Conservation (phyloP, 164 flowering plant species). For the Saururus chinensis region DNA sequence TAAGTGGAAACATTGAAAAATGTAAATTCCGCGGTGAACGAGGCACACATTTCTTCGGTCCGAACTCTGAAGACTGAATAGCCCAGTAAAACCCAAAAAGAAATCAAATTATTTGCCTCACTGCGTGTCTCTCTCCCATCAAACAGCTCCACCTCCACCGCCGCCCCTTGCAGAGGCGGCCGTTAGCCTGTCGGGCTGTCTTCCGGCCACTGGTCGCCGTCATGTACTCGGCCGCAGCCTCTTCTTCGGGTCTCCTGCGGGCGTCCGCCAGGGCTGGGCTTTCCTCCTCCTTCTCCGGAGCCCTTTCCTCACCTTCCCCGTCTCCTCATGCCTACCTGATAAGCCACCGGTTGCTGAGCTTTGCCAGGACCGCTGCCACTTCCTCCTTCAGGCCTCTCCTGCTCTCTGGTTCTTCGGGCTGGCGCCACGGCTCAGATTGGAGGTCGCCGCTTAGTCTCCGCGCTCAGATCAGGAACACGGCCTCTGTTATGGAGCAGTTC, state of each 20-base stretch:
- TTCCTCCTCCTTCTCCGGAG: slow-evolving; percentile 18
- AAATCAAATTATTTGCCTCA: no score
- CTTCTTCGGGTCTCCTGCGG: slow-evolving; percentile 13
- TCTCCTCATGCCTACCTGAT: slow-evolving; percentile 4
- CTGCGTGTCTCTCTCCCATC: no score
- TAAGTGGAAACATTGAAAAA: no score
- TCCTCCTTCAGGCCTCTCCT: slow-evolving; percentile 21
- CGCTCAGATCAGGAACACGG: slow-evolving; percentile 46
- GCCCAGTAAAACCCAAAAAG: no score
- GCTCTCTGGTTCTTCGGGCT: slow-evolving; percentile 10
- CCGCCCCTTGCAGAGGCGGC: no score
- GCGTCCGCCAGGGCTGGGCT: slow-evolving; percentile 18
- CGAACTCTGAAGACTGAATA: no score
- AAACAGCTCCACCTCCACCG: no score
- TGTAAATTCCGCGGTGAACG: no score
- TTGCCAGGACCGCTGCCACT: slow-evolving; percentile 5
- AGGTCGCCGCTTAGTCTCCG: slow-evolving; percentile 49
- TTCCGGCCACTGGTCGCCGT: neutral
- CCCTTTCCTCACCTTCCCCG: slow-evolving; percentile 7
- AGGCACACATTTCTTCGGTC: no score
- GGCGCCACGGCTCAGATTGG: slow-evolving; percentile 58
- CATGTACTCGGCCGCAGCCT: slow-evolving; percentile 18
- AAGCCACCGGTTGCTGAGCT: slow-evolving; percentile 13
- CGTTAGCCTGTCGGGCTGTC: neutral
- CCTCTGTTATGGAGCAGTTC: slow-evolving; percentile 42